Percentiles rank a stretch among this genome's conserved stretches.
Evolutionary conservation across 2,329 filamentous ascomycete species (phyloP).

Genomic region (Fusarium penzigii): DNA sequence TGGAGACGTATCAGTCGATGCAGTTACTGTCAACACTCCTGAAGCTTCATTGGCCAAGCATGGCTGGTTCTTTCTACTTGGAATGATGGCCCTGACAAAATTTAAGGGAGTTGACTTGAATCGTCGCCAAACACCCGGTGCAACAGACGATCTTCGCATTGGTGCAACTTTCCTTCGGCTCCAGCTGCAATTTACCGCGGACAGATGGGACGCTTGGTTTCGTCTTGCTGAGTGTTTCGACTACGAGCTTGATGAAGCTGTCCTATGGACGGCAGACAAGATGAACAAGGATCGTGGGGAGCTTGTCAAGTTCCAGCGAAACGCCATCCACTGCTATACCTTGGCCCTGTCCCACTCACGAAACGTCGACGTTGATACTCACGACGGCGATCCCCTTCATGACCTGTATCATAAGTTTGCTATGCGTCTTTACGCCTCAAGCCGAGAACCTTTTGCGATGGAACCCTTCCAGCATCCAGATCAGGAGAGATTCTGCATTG

Average conservation of each 20-base stretch:
- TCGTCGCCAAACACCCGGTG: conserved; percentile 74
- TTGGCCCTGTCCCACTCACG: conserved; percentile 59
- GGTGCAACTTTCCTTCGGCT: conserved; percentile 78
- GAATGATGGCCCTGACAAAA: conserved; percentile 84
- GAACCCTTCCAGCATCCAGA: conserved; percentile 60
- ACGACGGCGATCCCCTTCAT: conserved; percentile 55
- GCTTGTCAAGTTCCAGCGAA: conserved; percentile 73
- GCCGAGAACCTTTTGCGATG: conserved; percentile 63
- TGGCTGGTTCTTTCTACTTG: conserved; percentile 91
- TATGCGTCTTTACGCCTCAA: conserved; percentile 63
- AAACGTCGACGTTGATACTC: conserved; percentile 42
- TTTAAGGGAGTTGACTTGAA: conserved; percentile 71
- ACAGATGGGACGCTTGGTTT: conserved; percentile 91
- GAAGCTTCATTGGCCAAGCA: conserved; percentile 75
- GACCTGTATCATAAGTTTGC: conserved; percentile 62
- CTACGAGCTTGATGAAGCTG: conserved; percentile 81
- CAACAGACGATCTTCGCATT: conserved; percentile 81
- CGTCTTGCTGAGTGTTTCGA: conserved; percentile 85
- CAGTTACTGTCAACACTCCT: conserved; percentile 65
- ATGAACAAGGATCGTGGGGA: conserved; percentile 81
- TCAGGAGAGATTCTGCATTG: conserved; percentile 58
- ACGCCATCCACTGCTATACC: conserved; percentile 79
- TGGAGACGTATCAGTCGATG: conserved; percentile 74
- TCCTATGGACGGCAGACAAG: conserved; percentile 88
- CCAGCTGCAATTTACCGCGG: conserved; percentile 78